Evolutionary conservation across 1,139 yeast genomes (phyloP).

Genomic region (Geotrichum europaeum): DNA sequence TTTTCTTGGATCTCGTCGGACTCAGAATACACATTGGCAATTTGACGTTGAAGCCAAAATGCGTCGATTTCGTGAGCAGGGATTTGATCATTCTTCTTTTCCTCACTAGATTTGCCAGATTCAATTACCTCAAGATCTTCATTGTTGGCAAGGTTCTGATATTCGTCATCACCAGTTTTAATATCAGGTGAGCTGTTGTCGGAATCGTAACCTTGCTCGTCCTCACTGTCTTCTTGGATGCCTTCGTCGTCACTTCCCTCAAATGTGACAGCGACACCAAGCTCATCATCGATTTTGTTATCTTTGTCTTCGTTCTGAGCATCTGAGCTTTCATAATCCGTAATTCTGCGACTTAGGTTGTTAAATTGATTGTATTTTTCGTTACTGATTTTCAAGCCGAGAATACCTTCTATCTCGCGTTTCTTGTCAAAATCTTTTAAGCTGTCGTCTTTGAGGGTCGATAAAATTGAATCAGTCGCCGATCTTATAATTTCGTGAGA

Average conservation of each 20-base stretch:
- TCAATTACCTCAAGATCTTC: constrained; percentile 34
- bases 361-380: constrained; percentile 49
- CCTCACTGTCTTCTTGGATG: constrained; percentile 31
- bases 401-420: constrained; percentile 41
- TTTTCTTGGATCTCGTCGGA: constrained; percentile 36
- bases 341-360: constrained; percentile 47
- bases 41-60: constrained; percentile 45
- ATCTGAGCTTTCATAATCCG: constrained; percentile 46
- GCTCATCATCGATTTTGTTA: constrained; percentile 35
- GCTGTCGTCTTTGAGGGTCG: constrained; percentile 48
- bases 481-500: constrained; percentile 50
- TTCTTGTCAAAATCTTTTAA: constrained; percentile 40
- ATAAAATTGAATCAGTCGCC: constrained; percentile 62
- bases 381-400: constrained; percentile 43
- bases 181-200: constrained; percentile 21
- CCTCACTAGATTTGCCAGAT: constrained; percentile 26
- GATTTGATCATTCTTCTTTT: constrained; percentile 30
- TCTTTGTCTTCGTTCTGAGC: constrained; percentile 28
- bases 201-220: constrained; percentile 32
- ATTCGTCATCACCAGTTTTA: constrained; percentile 37
- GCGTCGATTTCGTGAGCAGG: constrained; percentile 43
- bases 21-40: constrained; percentile 38
- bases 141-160: constrained; percentile 21
- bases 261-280: constrained; percentile 44
- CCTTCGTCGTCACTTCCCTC: constrained; percentile 42